Evolutionary conservation across 2,329 filamentous ascomycete species (phyloP).

Genomic region (Fusarium sp.): DNA sequence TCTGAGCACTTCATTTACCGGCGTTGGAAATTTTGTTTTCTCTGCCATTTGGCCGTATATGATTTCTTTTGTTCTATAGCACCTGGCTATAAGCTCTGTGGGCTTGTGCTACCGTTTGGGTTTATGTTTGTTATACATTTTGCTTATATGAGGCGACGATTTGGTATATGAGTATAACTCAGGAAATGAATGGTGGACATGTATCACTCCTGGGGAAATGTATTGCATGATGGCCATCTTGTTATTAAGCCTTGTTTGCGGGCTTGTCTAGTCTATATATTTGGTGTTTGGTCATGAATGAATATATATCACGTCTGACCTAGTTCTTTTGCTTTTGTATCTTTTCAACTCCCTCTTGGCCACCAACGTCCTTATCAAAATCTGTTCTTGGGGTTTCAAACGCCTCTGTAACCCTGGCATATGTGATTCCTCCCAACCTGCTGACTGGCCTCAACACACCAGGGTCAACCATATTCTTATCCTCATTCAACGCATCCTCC

Average conservation of each 20-base stretch:
- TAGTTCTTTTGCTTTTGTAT: conserved; percentile 51
- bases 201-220: not conserved
- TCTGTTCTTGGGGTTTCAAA: conserved; percentile 77
- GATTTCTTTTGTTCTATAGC: conserved; percentile 22
- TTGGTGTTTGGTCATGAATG: conserved; percentile 1
- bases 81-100: conserved; percentile 15
- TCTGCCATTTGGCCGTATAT: conserved; percentile 15
- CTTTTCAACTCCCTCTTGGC: conserved; percentile 67
- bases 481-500: conserved; percentile 87
- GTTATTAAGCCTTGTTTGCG: not conserved
- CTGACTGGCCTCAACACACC: conserved; percentile 80
- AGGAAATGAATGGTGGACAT: not conserved
- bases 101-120: conserved; percentile 17
- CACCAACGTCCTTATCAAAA: conserved; percentile 64
- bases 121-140: conserved; percentile 2
- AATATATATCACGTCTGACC: conserved; percentile 16
- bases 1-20: conserved; percentile 50
- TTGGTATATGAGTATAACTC: conserved; percentile 12
- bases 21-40: conserved; percentile 17
- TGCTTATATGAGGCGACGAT: not conserved
- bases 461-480: conserved; percentile 79
- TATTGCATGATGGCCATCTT: not conserved
- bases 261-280: conserved; percentile 21
- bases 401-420: conserved; percentile 75
- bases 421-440: conserved; percentile 87